A percentile compares a stretch with the other conserved stretches of the same genome.
Conservation (phyloP, 495 filamentous ascomycete genomes). For the Aspergillus incahuasiensis region DNA sequence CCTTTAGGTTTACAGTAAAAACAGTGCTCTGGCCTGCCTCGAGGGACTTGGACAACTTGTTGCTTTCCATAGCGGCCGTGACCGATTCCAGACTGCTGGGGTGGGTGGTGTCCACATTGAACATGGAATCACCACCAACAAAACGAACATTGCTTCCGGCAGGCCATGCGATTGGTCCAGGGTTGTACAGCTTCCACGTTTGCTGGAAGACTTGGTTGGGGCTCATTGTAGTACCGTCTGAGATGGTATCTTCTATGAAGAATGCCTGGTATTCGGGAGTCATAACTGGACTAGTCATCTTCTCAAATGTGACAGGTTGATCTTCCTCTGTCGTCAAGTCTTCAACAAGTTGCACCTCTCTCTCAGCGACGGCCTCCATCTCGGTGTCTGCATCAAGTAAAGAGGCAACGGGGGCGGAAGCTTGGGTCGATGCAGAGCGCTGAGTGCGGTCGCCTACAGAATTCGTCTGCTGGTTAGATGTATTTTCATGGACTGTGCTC, state of each 20-base stretch:
- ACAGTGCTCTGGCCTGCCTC: slow-evolving; percentile 65
- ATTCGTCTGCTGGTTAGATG: slow-evolving; percentile 52
- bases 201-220: slow-evolving; percentile 75
- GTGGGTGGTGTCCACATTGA: slow-evolving; percentile 72
- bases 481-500: slow-evolving; percentile 74
- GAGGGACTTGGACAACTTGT: slow-evolving; percentile 64
- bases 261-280: slow-evolving; percentile 55
- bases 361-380: slow-evolving; percentile 53
- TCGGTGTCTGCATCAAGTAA: slow-evolving; percentile 49
- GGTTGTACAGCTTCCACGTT: slow-evolving; percentile 88
- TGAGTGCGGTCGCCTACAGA: slow-evolving; percentile 62
- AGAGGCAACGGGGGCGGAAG: slow-evolving; percentile 36
- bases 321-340: slow-evolving; percentile 21
- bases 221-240: slow-evolving; percentile 68
- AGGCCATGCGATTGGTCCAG: slow-evolving; percentile 75
- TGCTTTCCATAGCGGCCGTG: slow-evolving; percentile 71
- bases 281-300: background rate
- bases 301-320: slow-evolving; percentile 24
- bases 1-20: slow-evolving; percentile 81
- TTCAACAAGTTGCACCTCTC: slow-evolving; percentile 53
- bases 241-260: slow-evolving; percentile 72
- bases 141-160: slow-evolving; percentile 86
- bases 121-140: slow-evolving; percentile 92
- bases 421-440: slow-evolving; percentile 47
- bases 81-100: slow-evolving; percentile 70